Percentiles rank a stretch among this genome's conserved stretches.
Conservation (phyloP, 805 yeast genomes). For the Candida nonsorbophila region DNA sequence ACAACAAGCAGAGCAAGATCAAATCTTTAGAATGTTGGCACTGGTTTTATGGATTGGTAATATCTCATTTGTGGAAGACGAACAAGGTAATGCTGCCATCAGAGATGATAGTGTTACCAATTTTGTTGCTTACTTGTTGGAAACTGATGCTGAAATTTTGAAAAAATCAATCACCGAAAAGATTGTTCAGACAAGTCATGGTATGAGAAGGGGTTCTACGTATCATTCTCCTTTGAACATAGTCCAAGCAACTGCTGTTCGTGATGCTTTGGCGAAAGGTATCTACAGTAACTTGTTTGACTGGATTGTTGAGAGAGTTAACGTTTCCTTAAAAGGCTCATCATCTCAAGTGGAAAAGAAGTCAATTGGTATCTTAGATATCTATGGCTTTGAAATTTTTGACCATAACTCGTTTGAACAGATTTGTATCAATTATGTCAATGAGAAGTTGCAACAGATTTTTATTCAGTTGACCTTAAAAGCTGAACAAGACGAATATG, state of each 20-base stretch:
- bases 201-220: slow-evolving; percentile 84
- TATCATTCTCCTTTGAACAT: slow-evolving; percentile 90
- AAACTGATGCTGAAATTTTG: slow-evolving; percentile 66
- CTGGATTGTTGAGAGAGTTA: slow-evolving; percentile 93
- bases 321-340: slow-evolving; percentile 56
- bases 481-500: slow-evolving; percentile 97
- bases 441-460: slow-evolving; percentile 93
- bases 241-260: slow-evolving; percentile 90
- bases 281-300: slow-evolving; percentile 89
- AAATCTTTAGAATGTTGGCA: slow-evolving; percentile 79
- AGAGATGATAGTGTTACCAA: slow-evolving; percentile 88
- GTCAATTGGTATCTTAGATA: slow-evolving; percentile 90
- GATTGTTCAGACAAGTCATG: slow-evolving; percentile 85
- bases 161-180: slow-evolving; percentile 70
- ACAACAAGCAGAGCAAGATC: slow-evolving; percentile 77
- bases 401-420: slow-evolving; percentile 95
- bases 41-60: slow-evolving; percentile 94
- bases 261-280: slow-evolving; percentile 94
- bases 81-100: slow-evolving; percentile 76
- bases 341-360: slow-evolving; percentile 34
- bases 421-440: slow-evolving; percentile 90
- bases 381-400: slow-evolving; percentile 93
- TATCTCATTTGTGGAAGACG: slow-evolving; percentile 78
- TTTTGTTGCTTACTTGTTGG: slow-evolving; percentile 86
- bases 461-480: slow-evolving; percentile 93